Evolutionary conservation across 108 stramenopile genomes (phyloP), one percentile per base, ranked within the genome.

Genomic region (Pinguiococcus pyrenoidosus): DNA sequence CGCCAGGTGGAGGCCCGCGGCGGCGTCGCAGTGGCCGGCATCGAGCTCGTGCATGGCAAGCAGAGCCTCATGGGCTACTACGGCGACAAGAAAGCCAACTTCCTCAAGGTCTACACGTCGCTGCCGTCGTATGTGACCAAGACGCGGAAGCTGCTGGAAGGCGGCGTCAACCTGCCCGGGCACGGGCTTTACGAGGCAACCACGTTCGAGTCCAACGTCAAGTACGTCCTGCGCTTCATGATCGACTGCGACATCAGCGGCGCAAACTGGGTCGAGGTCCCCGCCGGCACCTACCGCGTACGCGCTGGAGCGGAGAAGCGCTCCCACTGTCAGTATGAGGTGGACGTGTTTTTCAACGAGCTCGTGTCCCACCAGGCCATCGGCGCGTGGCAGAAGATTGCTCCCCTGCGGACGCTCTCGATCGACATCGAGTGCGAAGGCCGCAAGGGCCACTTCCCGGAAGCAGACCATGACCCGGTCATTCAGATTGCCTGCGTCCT

Each of bases 371-470:
- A 83, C 46, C 73, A 74, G 42, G 66, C 84, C 3, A 88, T 84
- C 62, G 93, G 92, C 24, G 82, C 83, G 61, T 99, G 93, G 93
- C 82, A 73, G 56, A 85, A 83, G 66, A 68, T 99, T 21, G 94
- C 97, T 5, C 94, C 94, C 1, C 64, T 99, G 29, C 91, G 97
- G 22, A 76, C 92, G 41, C 74, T 99, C 17, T 83, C 82, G 9
- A 76, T 90, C 14, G 97, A 99, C 71, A 99, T 99, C 64, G 97
- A 99, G 56, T 99, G 97, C 61, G 78, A 84, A 58, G 94, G 94
- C 21, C 72, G 97, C 17, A 93, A 93, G 68, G 97, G 68, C 21
- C 66, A 67, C 46, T 61, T 61, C 37, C 59, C 59, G 14, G 89
- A 99, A 58, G 88, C 97, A 2, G 86, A 95, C 40, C 69, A 86